Percentiles rank a stretch among this genome's conserved stretches.
Conservation (phyloP, 305 asterid species). For the Solanum hybrid region DNA sequence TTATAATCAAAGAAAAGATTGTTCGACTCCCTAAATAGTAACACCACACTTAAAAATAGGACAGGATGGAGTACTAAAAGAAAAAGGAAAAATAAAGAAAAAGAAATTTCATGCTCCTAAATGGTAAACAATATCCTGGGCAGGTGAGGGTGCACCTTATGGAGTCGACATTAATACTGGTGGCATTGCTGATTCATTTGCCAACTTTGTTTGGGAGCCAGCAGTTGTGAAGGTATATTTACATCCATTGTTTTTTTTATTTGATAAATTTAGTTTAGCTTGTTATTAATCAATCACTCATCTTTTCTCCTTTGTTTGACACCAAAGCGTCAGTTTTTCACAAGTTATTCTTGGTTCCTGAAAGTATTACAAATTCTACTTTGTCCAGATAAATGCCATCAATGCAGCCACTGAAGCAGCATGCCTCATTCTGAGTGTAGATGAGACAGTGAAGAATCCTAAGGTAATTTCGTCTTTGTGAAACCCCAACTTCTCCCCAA, state of each 20-base stretch:
- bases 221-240: slow-evolving; percentile 72
- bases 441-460: slow-evolving; percentile 92
- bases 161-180: slow-evolving; percentile 97
- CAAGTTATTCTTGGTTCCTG: neutral
- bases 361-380: neutral
- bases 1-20: neutral
- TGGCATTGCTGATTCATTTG: slow-evolving; percentile 88
- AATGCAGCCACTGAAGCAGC: slow-evolving; percentile 99
- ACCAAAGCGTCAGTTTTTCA: neutral
- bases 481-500: neutral
- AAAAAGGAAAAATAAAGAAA: neutral
- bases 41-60: neutral
- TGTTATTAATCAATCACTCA: neutral
- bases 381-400: slow-evolving; percentile 74
- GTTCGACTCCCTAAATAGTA: neutral
- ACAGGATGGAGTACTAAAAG: neutral
- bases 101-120: neutral
- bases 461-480: slow-evolving; percentile 42
- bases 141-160: slow-evolving; percentile 90
- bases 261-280: neutral
- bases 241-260: neutral
- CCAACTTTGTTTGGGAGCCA: slow-evolving; percentile 96
- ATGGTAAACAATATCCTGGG: slow-evolving; percentile 15
- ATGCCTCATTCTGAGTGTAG: slow-evolving; percentile 87
- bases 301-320: neutral